A percentile compares a stretch with the other conserved stretches of the same genome.
Conservation (phyloP, 2,329 filamentous ascomycete genomes). For the Rhynchosporium agropyri region DNA sequence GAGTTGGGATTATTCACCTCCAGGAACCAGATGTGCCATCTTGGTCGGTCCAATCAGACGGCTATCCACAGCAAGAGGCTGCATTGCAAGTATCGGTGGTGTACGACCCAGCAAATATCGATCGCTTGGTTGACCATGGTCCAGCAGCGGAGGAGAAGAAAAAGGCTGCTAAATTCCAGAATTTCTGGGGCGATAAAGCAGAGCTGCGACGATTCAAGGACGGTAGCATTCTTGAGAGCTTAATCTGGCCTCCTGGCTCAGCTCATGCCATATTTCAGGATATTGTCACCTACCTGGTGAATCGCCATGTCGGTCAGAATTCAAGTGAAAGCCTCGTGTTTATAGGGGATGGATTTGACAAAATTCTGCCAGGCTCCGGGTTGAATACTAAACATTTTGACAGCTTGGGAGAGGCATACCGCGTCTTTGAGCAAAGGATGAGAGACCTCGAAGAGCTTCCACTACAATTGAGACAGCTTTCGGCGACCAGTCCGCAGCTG, state of each 20-base stretch:
- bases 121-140: slow-evolving; percentile 82
- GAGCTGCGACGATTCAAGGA: slow-evolving; percentile 95
- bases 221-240: slow-evolving; percentile 87
- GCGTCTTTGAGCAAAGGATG: slow-evolving; percentile 74
- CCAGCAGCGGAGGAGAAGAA: slow-evolving; percentile 84
- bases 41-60: slow-evolving; percentile 53
- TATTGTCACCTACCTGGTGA: slow-evolving; percentile 73
- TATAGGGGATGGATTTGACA: slow-evolving; percentile 49
- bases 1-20: slow-evolving; percentile 69
- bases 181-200: slow-evolving; percentile 93
- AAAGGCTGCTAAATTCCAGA: slow-evolving; percentile 77
- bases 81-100: slow-evolving; percentile 66
- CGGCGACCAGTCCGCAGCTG: slow-evolving; percentile 70
- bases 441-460: slow-evolving; percentile 81
- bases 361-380: slow-evolving; percentile 45
- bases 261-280: slow-evolving; percentile 72
- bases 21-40: slow-evolving; percentile 45
- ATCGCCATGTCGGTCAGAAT: slow-evolving; percentile 66
- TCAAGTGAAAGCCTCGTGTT: slow-evolving; percentile 48
- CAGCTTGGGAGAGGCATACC: slow-evolving; percentile 69
- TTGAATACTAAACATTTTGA: slow-evolving; percentile 61
- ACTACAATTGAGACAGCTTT: slow-evolving; percentile 80
- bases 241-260: slow-evolving; percentile 76
- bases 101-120: slow-evolving; percentile 72
- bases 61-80: slow-evolving; percentile 40